Conservation (phyloP, 169 alveolate species). For the Plasmodium vivax region DNA sequence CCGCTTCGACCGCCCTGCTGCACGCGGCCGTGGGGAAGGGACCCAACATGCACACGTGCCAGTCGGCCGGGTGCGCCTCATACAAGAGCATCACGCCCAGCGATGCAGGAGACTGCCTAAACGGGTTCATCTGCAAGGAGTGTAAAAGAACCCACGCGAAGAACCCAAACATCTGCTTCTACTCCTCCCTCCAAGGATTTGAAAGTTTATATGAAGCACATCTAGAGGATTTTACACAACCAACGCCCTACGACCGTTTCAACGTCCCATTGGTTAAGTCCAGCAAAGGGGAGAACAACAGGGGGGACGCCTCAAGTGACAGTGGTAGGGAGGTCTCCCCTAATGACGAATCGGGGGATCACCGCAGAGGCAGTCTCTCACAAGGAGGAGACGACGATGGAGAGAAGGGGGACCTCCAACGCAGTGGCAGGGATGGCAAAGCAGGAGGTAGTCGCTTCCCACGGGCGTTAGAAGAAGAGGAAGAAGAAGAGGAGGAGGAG, state of each 20-base stretch:
- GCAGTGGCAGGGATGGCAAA: background rate
- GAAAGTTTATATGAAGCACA: constrained; percentile 68
- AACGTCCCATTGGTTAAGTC: constrained; percentile 35
- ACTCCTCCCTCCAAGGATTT: constrained; percentile 46
- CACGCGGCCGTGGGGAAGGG: background rate
- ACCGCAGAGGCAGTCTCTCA: background rate
- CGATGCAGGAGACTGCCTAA: constrained; percentile 21
- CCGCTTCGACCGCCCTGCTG: background rate
- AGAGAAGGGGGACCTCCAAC: background rate
- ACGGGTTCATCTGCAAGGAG: constrained; percentile 62
- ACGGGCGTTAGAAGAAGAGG: background rate
- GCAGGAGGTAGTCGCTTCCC: background rate
- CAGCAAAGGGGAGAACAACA: background rate
- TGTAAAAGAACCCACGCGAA: constrained; percentile 67
- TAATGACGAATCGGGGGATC: background rate
- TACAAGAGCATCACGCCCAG: constrained; percentile 34
- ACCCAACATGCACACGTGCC: constrained; percentile 33
- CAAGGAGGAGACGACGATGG: background rate
- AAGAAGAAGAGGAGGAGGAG: background rate
- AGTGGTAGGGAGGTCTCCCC: background rate
- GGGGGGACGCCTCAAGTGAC: background rate
- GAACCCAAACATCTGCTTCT: constrained; percentile 56
- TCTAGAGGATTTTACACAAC: constrained; percentile 26
- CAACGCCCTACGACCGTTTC: constrained; percentile 26
- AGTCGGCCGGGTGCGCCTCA: constrained; percentile 66